Percentiles rank a stretch among this genome's conserved stretches.
Conservation (phyloP, 495 filamentous ascomycete species). For the Daldinia vernicosa region DNA sequence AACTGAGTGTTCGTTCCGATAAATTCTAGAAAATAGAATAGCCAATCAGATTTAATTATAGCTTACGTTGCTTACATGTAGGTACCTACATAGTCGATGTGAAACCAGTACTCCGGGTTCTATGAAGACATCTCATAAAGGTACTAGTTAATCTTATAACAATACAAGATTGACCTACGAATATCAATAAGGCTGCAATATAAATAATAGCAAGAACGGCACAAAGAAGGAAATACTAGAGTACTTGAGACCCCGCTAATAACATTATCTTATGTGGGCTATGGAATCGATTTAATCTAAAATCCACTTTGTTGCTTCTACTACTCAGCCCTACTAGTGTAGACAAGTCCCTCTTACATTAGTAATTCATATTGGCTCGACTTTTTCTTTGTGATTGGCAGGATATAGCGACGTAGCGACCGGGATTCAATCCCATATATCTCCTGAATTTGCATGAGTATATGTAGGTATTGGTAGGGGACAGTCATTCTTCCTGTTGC, state of each 20-base stretch:
- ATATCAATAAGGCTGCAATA: neutral
- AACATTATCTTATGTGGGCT: neutral
- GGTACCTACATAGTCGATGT: too few species aligned
- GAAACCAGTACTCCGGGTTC: neutral
- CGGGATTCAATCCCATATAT: neutral
- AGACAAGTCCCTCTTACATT: neutral
- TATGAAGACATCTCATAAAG: neutral
- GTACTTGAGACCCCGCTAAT: neutral
- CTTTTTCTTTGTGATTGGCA: neutral
- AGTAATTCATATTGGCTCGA: neutral
- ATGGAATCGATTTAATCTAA: neutral
- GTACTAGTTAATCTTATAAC: neutral
- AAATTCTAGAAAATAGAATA: neutral
- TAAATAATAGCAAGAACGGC: neutral
- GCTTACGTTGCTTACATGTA: neutral
- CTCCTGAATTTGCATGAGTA: neutral
- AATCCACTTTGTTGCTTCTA: neutral
- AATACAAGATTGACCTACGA: neutral
- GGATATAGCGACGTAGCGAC: neutral
- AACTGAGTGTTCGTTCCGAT: neutral
- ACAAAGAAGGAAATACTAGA: neutral
- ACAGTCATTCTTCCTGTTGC: slow-evolving; percentile 13
- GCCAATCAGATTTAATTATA: neutral
- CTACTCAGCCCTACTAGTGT: slow-evolving; percentile 1
- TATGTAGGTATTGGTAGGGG: neutral